Conservation (phyloP, 805 yeast genomes). For the Scheffersomyces lignosus region DNA sequence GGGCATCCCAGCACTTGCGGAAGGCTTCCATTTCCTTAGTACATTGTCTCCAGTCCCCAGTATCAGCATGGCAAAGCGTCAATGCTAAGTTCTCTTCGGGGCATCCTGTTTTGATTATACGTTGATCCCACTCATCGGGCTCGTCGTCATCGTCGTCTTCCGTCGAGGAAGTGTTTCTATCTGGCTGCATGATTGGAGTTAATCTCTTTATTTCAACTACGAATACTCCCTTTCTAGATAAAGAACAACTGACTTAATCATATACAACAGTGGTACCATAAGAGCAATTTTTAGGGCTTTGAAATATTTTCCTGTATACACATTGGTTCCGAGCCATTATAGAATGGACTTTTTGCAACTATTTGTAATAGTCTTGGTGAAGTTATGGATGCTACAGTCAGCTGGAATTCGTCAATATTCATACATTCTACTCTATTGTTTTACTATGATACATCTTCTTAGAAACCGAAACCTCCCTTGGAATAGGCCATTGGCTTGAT, state of each 20-base stretch:
- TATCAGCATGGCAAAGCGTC: conserved; percentile 47
- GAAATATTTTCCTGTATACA: too few species aligned
- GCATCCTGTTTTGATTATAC: conserved; percentile 46
- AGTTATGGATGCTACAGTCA: too few species aligned
- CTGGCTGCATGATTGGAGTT: conserved; percentile 7
- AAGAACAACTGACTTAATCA: too few species aligned
- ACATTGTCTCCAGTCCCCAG: conserved; percentile 44
- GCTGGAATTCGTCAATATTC: too few species aligned
- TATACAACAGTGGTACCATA: too few species aligned
- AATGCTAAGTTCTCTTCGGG: conserved; percentile 39
- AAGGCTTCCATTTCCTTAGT: conserved; percentile 53
- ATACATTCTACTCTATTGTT: neutral
- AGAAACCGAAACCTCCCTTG: conserved; percentile 45
- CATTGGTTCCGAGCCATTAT: too few species aligned
- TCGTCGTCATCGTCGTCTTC: conserved; percentile 31
- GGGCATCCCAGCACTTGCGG: conserved; percentile 59
- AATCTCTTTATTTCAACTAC: too few species aligned
- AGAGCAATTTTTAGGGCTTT: too few species aligned
- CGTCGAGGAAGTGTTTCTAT: neutral
- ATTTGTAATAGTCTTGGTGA: too few species aligned
- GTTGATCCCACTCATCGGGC: conserved; percentile 49
- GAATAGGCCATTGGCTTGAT: conserved; percentile 92
- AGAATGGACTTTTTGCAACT: too few species aligned
- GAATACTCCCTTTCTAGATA: too few species aligned
- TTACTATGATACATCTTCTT: conserved; percentile 1